Evolutionary conservation across 805 yeast genomes (phyloP).

Genomic region (Candida michaelii): DNA sequence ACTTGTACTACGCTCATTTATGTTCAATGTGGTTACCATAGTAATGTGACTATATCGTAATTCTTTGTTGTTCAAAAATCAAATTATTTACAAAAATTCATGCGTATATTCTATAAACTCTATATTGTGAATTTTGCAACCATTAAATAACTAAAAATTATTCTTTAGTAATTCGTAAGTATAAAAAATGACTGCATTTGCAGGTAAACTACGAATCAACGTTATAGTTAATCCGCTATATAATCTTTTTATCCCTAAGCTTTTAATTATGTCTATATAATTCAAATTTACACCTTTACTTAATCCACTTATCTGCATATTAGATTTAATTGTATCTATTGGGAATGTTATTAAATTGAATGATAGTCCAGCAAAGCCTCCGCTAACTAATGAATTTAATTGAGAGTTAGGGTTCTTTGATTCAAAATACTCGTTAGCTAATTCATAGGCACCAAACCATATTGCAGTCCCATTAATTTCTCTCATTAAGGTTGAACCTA

Average conservation of each 20-base stretch:
- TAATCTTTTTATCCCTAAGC: conserved; percentile 62
- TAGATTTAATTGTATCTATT: conserved; percentile 84
- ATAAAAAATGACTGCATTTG: conserved; percentile 84
- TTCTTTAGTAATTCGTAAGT: conserved; percentile 65
- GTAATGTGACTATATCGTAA: too few relatives aligned
- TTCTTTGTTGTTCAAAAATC: too few relatives aligned
- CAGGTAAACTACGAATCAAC: conserved; percentile 77
- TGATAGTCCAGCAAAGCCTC: conserved; percentile 83
- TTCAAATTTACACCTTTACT: conserved; percentile 13
- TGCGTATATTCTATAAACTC: neutral
- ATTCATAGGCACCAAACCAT: conserved; percentile 91
- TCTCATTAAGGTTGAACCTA: conserved; percentile 73
- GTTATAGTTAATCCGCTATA: conserved; percentile 88
- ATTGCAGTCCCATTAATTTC: conserved; percentile 90
- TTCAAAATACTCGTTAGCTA: conserved; percentile 40
- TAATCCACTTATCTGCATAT: conserved; percentile 66
- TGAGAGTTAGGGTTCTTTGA: conserved; percentile 29
- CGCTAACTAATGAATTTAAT: conserved; percentile 65
- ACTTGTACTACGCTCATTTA: too few relatives aligned
- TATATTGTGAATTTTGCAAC: conserved; percentile 1
- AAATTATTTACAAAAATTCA: too few relatives aligned
- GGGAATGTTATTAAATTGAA: conserved; percentile 84
- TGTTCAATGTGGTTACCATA: too few relatives aligned
- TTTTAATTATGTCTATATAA: conserved; percentile 30
- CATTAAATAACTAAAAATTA: conserved; percentile 2